Percentiles rank a stretch among this genome's conserved stretches.
phyloP scores from a whole-genome alignment of 768 basidiomycete genomes.

The Russula virescens region DNA sequence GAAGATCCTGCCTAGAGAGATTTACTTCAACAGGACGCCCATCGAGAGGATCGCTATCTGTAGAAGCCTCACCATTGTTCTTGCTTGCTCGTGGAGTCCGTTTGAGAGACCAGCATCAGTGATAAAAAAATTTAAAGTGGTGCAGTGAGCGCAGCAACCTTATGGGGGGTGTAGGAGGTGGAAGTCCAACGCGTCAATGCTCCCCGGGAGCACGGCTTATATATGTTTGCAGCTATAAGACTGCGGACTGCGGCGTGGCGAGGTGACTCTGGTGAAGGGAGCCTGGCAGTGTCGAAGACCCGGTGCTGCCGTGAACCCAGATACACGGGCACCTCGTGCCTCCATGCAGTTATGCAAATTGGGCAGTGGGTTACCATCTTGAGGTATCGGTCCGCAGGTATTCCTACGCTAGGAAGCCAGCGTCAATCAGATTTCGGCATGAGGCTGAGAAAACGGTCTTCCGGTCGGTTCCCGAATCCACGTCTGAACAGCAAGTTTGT shows the following conservation, averaged over 20 bases:
- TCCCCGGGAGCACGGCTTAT: conserved; percentile 4
- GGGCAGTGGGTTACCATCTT: conserved; percentile 7
- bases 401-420: neutral
- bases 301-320: conserved; percentile 12
- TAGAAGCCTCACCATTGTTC: conserved; percentile 18
- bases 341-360: no score
- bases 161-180: conserved; percentile 1
- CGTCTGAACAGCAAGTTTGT: neutral
- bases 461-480: no score
- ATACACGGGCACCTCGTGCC: conserved; percentile 19
- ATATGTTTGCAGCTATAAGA: neutral
- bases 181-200: conserved; percentile 6
- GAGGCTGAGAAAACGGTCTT: neutral
- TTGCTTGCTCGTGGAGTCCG: conserved; percentile 10
- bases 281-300: conserved; percentile 6
- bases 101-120: conserved; percentile 2
- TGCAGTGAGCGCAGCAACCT: neutral
- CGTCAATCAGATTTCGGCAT: neutral
- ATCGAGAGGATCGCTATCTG: neutral
- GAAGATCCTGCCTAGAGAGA: conserved; percentile 18
- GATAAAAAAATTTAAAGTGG: neutral
- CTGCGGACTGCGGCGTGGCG: conserved; percentile 11
- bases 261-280: neutral
- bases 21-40: neutral
- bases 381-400: neutral